Evolutionary conservation across 163 green algal genomes (phyloP).

Genomic region (Scenedesmus sp.): DNA sequence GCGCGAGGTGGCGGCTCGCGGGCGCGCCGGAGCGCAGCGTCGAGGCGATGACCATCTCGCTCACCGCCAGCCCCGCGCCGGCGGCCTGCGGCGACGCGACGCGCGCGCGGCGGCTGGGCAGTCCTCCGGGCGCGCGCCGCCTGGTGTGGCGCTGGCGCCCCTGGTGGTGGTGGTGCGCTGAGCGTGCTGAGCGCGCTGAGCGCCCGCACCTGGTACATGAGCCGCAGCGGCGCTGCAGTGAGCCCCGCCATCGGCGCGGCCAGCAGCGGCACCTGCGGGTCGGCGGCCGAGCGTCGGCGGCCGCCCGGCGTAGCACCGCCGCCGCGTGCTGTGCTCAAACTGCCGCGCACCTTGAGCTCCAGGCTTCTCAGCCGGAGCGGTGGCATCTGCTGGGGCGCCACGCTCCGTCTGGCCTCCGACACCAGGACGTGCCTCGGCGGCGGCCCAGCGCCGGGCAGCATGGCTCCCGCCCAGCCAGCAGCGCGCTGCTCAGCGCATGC

Average conservation of each 20-base stretch:
- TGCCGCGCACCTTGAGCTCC: background rate
- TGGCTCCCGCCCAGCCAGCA: too few relatives aligned
- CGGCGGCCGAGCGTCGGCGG: conserved; percentile 7
- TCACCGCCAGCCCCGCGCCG: conserved; percentile 45
- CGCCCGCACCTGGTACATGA: conserved; percentile 39
- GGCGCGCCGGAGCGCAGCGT: conserved; percentile 47
- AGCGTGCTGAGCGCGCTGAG: background rate
- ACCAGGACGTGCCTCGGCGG: too few relatives aligned
- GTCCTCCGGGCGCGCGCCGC: too few relatives aligned
- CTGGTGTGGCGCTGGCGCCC: background rate
- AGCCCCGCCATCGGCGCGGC: conserved; percentile 60
- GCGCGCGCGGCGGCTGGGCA: too few relatives aligned
- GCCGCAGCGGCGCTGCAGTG: conserved; percentile 52
- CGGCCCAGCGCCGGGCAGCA: too few relatives aligned
- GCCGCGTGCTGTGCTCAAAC: background rate
- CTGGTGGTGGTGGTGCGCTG: background rate
- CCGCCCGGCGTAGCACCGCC: background rate
- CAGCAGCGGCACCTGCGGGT: conserved; percentile 43
- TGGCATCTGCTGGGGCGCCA: too few relatives aligned
- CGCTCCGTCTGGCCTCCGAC: too few relatives aligned
- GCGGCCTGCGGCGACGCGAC: background rate
- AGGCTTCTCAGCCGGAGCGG: background rate
- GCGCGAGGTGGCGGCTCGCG: conserved; percentile 47
- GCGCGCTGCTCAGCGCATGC: too few relatives aligned
- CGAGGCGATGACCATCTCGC: conserved; percentile 62